Base-by-base conservation (phyloP, 2,329 filamentous ascomycete species). In the Pseudopyricularia cyperi region DNA sequence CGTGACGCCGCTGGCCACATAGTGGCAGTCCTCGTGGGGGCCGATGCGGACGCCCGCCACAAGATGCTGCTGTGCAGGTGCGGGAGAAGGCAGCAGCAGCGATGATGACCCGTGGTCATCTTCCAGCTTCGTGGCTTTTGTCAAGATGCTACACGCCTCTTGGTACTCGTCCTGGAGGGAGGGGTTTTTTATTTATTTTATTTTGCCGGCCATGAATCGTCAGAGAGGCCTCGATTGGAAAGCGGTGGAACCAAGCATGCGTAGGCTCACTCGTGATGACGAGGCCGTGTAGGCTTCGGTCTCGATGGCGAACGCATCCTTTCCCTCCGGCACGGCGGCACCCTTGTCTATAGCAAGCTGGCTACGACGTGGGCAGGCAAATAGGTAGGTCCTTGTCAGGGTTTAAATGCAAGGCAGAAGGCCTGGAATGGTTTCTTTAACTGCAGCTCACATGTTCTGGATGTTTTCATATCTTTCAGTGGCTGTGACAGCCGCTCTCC, bases 1-100 rank as follows among this genome's bases (percentile, higher is more conserved):
- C 55, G 89, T 93, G 12, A 91, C 72, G 19, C 93, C 93, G 56
- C 72, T 71, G 46, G 73, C 72, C n/a, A 83, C 61, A 57, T 74
- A 73, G 26, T 68, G 66, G 61, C 81, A 85, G 54, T 73, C 66
- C 17, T 56, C 46, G 57, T 81, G 82, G 5, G 64, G 28, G 8
- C 80, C 80, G 53, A 84, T 81, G 32, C 65, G 63, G 42, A 74
- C 64, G 9, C 71, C 73, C 2, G 62, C 57, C 4, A 2, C 39
- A 9, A 9, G 28, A 30, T 26, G 39, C 9, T 17, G 22, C 19
- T 44, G 39, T 11, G 5, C 4, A 6, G 19, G 17, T 24, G 19
- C 11, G 39, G 19, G 39, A 4, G 39, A 6, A 19, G 19, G 24
- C 14, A 11, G 11, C 11, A 15, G 24, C 14, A 11, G 11, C 11